Evolutionary conservation across 176 grass and related monocot species (phyloP), one percentile per base, ranked within the genome.

Genomic region (Juncus inflexus): DNA sequence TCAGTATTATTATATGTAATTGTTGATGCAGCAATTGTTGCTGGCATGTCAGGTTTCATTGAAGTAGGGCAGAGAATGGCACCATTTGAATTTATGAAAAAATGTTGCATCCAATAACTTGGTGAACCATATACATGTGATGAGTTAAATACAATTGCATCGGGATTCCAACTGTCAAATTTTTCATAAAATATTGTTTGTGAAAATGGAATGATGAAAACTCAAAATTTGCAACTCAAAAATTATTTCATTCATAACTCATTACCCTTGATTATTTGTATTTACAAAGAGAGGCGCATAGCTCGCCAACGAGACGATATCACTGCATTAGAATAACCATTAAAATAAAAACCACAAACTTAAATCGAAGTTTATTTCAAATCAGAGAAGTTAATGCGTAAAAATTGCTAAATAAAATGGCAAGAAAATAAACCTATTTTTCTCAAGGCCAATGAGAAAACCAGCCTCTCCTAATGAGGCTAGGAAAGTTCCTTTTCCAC

Each of bases 231-330:
- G 43, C 4, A 47, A 47, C 4, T 47, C 9, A 47, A 47, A 47
- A 47, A 6, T 55, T 4, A 7, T 45, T 12, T 52, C 4, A 9
- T 40, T 65, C 76, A 70, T 9, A 52, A 50, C 51, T 28, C 19
- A 28, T 76, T 3, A 95, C 91, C 64, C 75, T 35, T 49, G 84
- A 64, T 90, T 67, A 13, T 90, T 85, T 13, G 67, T 38, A 12
- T 96, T 90, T 12, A 96, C 79, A 13, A 96, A 87, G 14, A 96
- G 87, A 12, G 84, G 91, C 7, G 91, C 91, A 69, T 96, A 96
- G 60, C 76, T 80, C 68, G 91, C 86, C 91, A 95, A 85, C 50
- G 76, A 63, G 51, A 95, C 83, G 58, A 81, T 3, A 64, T 90
- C 86, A 76, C 90, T 90, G 81, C 76, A 90, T 80, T 64, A 9